Conservation (phyloP, 2,329 filamentous ascomycete genomes). For the Xylaria arbuscula region DNA sequence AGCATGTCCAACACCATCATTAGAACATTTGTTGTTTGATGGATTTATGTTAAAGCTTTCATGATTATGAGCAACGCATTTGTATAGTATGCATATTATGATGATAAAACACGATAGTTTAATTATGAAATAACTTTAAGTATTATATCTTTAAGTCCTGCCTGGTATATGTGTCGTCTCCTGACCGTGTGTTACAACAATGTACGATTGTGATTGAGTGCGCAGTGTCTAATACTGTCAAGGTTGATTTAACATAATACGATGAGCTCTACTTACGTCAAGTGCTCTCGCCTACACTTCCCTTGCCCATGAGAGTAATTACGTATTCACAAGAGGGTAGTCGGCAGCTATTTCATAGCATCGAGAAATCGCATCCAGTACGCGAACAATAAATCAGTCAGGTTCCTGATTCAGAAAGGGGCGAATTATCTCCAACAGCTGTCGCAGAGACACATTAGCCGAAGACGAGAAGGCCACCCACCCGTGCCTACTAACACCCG, state of each 20-base stretch:
- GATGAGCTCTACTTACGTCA: too few species aligned
- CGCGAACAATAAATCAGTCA: not conserved
- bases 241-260: too few species aligned
- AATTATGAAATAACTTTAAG: not conserved
- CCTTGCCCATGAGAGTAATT: too few species aligned
- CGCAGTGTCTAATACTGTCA: too few species aligned
- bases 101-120: not conserved
- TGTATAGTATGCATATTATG: not conserved
- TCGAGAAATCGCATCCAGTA: not conserved
- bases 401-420: conserved; percentile 1
- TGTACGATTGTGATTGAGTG: too few species aligned
- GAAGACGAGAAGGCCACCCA: conserved; percentile 32
- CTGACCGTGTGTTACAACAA: too few species aligned
- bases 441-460: conserved; percentile 37
- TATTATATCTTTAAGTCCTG: too few species aligned
- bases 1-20: not conserved
- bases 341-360: too few species aligned
- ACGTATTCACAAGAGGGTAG: too few species aligned
- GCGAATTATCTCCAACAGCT: conserved; percentile 18
- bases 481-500: conserved; percentile 16
- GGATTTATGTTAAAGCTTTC: not conserved
- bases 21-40: not conserved
- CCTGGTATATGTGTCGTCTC: too few species aligned
- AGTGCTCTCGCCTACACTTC: too few species aligned
- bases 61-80: not conserved